A percentile compares a stretch with the other conserved stretches of the same genome.
Evolutionary conservation across 495 filamentous ascomycete genomes (phyloP).

Genomic region (Talaromyces adpressus): DNA sequence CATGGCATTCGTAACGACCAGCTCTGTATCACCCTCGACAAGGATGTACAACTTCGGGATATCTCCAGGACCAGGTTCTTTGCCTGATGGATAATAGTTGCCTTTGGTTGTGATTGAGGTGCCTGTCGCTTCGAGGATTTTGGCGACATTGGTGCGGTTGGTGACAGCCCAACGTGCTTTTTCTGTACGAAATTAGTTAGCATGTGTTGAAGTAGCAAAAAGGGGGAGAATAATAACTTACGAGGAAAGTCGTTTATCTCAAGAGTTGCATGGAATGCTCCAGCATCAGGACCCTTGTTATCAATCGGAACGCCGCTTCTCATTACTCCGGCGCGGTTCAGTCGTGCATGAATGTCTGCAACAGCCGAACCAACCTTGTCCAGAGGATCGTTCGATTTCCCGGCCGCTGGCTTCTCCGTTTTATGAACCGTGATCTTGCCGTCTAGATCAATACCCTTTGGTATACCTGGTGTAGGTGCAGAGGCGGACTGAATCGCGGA

Average conservation of each 20-base stretch:
- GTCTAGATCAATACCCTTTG: conserved; percentile 61
- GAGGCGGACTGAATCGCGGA: conserved; percentile 54
- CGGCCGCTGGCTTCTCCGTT: conserved; percentile 50
- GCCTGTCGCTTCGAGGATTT: conserved; percentile 90
- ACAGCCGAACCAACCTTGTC: conserved; percentile 82
- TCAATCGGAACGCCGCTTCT: conserved; percentile 92
- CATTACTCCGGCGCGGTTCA: conserved; percentile 79
- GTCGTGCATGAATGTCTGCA: conserved; percentile 75
- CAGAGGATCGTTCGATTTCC: conserved; percentile 57
- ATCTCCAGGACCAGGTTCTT: conserved; percentile 63
- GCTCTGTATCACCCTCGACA: conserved; percentile 93
- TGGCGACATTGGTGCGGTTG: conserved; percentile 96
- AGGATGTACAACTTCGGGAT: conserved; percentile 93
- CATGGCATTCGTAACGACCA: conserved; percentile 88
- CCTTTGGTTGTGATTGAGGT: conserved; percentile 98
- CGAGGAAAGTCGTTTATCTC: conserved; percentile 99
- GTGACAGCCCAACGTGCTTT: conserved; percentile 99
- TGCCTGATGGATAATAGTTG: conserved; percentile 76
- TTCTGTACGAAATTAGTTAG: conserved; percentile 43
- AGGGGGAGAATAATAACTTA: conserved; percentile 32
- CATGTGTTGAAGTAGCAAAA: not conserved
- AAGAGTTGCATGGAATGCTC: conserved; percentile 92
- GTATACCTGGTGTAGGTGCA: conserved; percentile 41
- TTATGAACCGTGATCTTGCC: conserved; percentile 76
- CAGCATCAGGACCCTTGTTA: conserved; percentile 96